phyloP scores from a whole-genome alignment of 495 filamentous ascomycete genomes.

The Penicillium simplicissimum region DNA sequence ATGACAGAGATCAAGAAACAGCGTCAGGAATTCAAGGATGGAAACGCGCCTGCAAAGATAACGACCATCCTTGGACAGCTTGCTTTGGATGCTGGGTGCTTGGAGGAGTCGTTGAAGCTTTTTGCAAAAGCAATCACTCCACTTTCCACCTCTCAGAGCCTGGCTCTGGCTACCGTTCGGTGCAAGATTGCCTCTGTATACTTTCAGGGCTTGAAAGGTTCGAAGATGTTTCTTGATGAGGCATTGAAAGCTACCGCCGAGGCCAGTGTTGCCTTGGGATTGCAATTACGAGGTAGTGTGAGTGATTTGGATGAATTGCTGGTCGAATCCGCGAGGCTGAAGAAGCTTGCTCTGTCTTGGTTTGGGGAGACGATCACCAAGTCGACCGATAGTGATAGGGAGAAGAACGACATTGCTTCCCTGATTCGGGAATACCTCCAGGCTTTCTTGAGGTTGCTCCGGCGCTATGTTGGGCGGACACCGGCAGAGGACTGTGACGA shows the following conservation, averaged over 20 bases:
- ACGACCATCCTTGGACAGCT: slow-evolving; percentile 44
- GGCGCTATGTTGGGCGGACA: slow-evolving; percentile 47
- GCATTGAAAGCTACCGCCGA: slow-evolving; percentile 33
- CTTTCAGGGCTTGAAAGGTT: slow-evolving; percentile 38
- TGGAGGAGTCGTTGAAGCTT: slow-evolving; percentile 46
- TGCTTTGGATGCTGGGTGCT: slow-evolving; percentile 46
- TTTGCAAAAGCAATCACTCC: slow-evolving; percentile 37
- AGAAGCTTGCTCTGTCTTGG: slow-evolving; percentile 59
- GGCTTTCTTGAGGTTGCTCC: slow-evolving; percentile 43
- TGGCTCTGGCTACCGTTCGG: slow-evolving; percentile 39
- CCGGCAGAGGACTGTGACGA: slow-evolving; percentile 33
- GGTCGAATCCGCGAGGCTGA: slow-evolving; percentile 59
- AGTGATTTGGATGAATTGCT: slow-evolving; percentile 71
- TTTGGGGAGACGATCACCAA: slow-evolving; percentile 46
- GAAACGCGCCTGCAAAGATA: slow-evolving; percentile 34
- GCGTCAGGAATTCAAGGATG: slow-evolving; percentile 25
- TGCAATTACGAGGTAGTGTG: slow-evolving; percentile 62
- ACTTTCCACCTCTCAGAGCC: slow-evolving; percentile 35
- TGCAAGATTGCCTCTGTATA: slow-evolving; percentile 47
- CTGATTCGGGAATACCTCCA: slow-evolving; percentile 42
- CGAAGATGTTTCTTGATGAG: slow-evolving; percentile 21
- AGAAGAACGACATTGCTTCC: slow-evolving; percentile 24
- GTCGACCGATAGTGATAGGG: slow-evolving; percentile 13
- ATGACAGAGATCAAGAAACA: slow-evolving; percentile 34
- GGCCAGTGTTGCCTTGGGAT: slow-evolving; percentile 51